Conservation (phyloP, 2,329 filamentous ascomycete genomes). For the Coniochaeta sp. region DNA sequence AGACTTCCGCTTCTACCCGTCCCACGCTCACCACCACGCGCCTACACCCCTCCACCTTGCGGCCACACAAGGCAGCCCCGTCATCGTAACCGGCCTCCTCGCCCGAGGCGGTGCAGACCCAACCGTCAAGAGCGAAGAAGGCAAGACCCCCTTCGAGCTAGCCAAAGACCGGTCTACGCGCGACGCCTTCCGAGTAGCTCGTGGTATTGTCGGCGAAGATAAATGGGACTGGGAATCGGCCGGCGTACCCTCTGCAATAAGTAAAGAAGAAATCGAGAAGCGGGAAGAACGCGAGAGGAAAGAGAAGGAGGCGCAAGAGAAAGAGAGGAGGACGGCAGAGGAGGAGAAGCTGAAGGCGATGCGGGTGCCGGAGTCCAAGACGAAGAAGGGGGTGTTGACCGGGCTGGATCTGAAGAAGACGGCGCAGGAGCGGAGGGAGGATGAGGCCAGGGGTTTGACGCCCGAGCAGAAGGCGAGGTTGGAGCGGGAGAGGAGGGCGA, state of each 20-base stretch:
- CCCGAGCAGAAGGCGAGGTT: slow-evolving; percentile 78
- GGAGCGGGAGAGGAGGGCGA: slow-evolving; percentile 81
- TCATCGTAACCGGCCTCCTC: slow-evolving; percentile 69
- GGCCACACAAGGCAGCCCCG: slow-evolving; percentile 69
- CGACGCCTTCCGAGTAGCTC: slow-evolving; percentile 85
- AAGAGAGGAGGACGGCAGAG: slow-evolving; percentile 64
- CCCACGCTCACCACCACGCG: slow-evolving; percentile 67
- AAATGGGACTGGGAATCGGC: slow-evolving; percentile 74
- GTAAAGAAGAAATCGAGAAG: slow-evolving; percentile 62
- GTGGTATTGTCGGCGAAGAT: slow-evolving; percentile 70
- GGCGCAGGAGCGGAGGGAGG: slow-evolving; percentile 72
- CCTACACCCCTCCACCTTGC: slow-evolving; percentile 81
- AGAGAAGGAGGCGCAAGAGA: slow-evolving; percentile 56
- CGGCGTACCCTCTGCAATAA: slow-evolving; percentile 64
- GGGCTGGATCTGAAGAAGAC: slow-evolving; percentile 57
- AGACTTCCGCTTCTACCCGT: slow-evolving; percentile 69
- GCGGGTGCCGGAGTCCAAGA: slow-evolving; percentile 45
- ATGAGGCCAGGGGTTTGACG: slow-evolving; percentile 77
- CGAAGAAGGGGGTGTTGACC: slow-evolving; percentile 49
- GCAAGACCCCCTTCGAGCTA: slow-evolving; percentile 81
- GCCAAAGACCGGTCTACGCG: slow-evolving; percentile 78
- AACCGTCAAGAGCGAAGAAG: slow-evolving; percentile 60
- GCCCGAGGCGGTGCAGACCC: slow-evolving; percentile 71
- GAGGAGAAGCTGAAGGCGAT: slow-evolving; percentile 65
- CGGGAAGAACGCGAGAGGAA: slow-evolving; percentile 64